Conservation (phyloP, 805 yeast genomes). For the Ogataea paradorogensis region DNA sequence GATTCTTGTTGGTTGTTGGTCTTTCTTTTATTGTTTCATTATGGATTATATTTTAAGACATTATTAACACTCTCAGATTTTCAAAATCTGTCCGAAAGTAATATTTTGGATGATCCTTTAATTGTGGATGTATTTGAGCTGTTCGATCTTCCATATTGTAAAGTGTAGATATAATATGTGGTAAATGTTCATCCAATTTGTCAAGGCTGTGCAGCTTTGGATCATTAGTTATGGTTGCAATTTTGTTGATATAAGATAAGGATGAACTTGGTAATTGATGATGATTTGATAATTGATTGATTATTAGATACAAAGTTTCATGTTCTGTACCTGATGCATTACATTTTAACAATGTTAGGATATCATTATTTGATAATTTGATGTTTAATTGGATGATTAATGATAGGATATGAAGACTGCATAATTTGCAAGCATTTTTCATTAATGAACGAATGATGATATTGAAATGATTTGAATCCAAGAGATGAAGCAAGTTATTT, state of each 20-base stretch:
- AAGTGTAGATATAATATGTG: not conserved
- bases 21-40: conserved; percentile 19
- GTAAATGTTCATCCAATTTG: conserved; percentile 3
- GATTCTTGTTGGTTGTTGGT: conserved; percentile 19
- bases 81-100: conserved; percentile 1
- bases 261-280: not conserved
- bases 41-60: not conserved
- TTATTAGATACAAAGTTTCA: conserved; percentile 23
- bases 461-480: conserved; percentile 16
- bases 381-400: conserved; percentile 9
- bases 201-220: conserved; percentile 7
- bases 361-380: conserved; percentile 14
- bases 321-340: conserved; percentile 28
- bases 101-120: conserved; percentile 2
- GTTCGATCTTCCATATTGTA: not conserved
- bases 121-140: not conserved
- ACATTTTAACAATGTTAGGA: conserved; percentile 16
- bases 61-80: not conserved
- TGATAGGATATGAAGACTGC: conserved; percentile 14
- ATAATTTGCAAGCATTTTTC: conserved; percentile 20
- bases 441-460: conserved; percentile 20
- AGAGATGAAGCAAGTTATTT: not conserved
- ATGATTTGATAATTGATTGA: conserved; percentile 10
- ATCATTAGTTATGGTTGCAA: conserved; percentile 16
- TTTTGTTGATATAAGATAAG: conserved; percentile 6